These are phyloP conservation scores for Phytophthora quininea DNA, from an alignment of 352 stramenopile species.

Conservation along the genomic window DNA sequence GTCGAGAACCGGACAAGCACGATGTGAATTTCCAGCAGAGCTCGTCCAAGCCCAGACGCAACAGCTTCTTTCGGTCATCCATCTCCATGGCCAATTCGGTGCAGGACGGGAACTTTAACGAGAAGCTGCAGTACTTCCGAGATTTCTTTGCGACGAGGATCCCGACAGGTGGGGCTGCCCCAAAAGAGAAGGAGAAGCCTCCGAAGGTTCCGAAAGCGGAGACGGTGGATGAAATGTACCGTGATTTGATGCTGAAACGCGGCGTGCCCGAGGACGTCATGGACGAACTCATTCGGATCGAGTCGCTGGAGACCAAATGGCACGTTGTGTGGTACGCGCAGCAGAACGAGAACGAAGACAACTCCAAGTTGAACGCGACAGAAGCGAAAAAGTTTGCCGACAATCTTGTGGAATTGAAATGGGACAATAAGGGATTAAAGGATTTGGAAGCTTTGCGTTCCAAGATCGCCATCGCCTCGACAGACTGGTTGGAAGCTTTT, in stretches of 20 bases:
- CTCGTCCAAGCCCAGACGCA: conserved; percentile 51
- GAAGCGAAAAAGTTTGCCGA: conserved; percentile 79
- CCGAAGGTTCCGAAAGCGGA: conserved; percentile 60
- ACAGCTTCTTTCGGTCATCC: conserved; percentile 78
- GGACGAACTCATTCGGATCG: conserved; percentile 85
- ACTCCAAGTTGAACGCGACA: conserved; percentile 55
- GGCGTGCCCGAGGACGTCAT: conserved; percentile 84
- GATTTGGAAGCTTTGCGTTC: conserved; percentile 71
- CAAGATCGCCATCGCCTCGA: conserved; percentile 73
- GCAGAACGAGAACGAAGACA: conserved; percentile 80
- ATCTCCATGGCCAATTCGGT: conserved; percentile 67
- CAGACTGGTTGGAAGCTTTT: conserved; percentile 83
- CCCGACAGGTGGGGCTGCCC: conserved; percentile 66
- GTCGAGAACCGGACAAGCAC: conserved; percentile 54
- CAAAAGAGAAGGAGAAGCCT: conserved; percentile 72
- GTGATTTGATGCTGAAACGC: conserved; percentile 77
- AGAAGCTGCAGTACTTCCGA: conserved; percentile 87
- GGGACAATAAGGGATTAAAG: conserved; percentile 81
- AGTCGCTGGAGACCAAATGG: conserved; percentile 87
- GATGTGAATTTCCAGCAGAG: conserved; percentile 31
- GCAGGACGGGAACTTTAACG: conserved; percentile 83
- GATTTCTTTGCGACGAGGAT: conserved; percentile 87
- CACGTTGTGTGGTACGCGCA: conserved; percentile 86
- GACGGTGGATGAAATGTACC: conserved; percentile 89
- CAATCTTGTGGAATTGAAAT: conserved; percentile 81